A percentile compares a stretch with the other conserved stretches of the same genome.
Conservation (phyloP, 495 filamentous ascomycete species). For the Xylaria curta region DNA sequence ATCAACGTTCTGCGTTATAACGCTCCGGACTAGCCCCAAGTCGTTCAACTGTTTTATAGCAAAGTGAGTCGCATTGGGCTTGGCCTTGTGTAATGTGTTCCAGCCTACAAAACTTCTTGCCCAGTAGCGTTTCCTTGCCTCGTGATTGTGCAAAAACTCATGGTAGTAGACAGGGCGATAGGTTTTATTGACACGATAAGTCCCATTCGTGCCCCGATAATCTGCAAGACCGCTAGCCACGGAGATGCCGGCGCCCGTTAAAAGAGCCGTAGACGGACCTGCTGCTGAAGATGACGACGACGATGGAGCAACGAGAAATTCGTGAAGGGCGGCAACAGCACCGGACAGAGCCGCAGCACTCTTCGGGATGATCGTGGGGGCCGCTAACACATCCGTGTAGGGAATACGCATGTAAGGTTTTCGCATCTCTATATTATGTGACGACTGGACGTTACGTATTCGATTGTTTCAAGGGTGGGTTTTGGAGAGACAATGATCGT, state of each 20-base stretch:
- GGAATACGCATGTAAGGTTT: constrained; percentile 84
- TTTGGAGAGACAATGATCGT: background rate
- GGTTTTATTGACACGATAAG: constrained; percentile 85
- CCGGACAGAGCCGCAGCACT: constrained; percentile 71
- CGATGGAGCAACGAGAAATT: constrained; percentile 64
- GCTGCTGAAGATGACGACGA: constrained; percentile 50
- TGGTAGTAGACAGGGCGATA: constrained; percentile 93
- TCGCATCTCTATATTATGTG: constrained; percentile 53
- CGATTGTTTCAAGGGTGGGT: constrained; percentile 11
- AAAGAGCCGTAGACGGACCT: constrained; percentile 64
- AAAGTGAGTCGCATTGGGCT: constrained; percentile 79
- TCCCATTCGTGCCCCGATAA: constrained; percentile 88
- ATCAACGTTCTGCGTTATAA: constrained; percentile 97
- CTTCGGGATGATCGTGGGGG: constrained; percentile 73
- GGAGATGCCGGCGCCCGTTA: constrained; percentile 92
- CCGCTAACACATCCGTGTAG: constrained; percentile 84
- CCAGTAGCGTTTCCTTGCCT: constrained; percentile 94
- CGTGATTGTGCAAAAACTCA: constrained; percentile 83
- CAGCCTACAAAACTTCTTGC: constrained; percentile 93
- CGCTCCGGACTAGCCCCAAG: constrained; percentile 73
- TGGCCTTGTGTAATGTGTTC: constrained; percentile 76
- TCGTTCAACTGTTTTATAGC: constrained; percentile 74
- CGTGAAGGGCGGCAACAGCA: constrained; percentile 74
- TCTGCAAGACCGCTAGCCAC: constrained; percentile 93
- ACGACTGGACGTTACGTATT: constrained; percentile 5